Base-by-base conservation (phyloP, 2,329 filamentous ascomycete genomes). In the Colletotrichum karsti region DNA sequence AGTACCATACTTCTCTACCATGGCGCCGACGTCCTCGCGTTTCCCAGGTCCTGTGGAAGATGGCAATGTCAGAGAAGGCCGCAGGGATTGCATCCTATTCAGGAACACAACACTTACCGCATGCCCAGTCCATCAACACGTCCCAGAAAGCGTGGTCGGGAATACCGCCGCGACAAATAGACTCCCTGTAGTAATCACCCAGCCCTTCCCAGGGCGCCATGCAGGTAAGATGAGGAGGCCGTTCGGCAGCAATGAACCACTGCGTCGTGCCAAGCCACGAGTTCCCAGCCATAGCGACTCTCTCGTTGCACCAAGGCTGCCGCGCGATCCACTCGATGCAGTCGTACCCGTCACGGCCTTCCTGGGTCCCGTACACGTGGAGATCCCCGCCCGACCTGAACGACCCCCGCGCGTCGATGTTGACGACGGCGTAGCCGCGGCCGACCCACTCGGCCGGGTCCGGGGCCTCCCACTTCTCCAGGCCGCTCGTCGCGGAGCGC, bases 201-300 rank as follows among this genome's bases (percentile, higher is more conserved):
- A 55, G 79, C 9, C 81, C 83, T 71, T 86, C 84, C 82, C 81
- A 41, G 77, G 85, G 70, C 3, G 71, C 69, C 24, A 73, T 72
- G 56, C 67, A 67, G n/a, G 70, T 72, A 3, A 73, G 63, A 7
- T 55, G 59, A 6, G 70, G 71, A 12, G 69, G 67, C 7, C 58
- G 61, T 30, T 63, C 58, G 3, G 70, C 63, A 13, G 71, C 64
- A 24, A 70, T 71, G 56, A 69, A 70, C 69, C 69, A 74, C 42
- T 74, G 73, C 53, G 69, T 66, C 0, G 74, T 74, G 1, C 71
- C 73, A 7, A 75, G 15, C 1, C 67, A 74, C 1, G 73, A 75
- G 57, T 74, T 76, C 1, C 74, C 74, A n/a, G 69, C 71, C 46
- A 76, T 56, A 13, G 67, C 71, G n/a, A 74, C 63, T 4, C 68